Conservation (phyloP, 2,329 filamentous ascomycete genomes). For the Tolypocladium inflatum region DNA sequence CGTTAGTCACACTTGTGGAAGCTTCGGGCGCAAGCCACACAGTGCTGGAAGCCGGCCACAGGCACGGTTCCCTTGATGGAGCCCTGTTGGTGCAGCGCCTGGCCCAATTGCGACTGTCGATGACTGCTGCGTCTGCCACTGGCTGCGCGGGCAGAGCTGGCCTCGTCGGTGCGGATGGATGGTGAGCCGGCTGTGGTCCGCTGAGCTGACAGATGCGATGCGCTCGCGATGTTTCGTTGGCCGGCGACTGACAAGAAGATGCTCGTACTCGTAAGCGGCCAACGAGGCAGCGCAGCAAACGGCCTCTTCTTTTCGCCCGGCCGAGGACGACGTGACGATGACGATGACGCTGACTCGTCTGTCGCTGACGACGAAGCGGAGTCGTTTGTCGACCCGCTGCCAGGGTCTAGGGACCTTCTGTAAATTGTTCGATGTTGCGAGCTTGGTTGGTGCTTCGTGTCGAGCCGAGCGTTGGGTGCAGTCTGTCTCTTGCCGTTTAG, state of each 20-base stretch:
- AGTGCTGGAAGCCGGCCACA: conserved; percentile 6
- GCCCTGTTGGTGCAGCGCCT: background rate
- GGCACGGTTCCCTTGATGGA: conserved; percentile 5
- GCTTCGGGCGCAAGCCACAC: conserved; percentile 10
- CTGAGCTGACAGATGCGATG: background rate
- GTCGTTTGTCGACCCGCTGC: background rate
- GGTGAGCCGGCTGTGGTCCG: background rate
- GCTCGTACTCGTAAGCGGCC: background rate
- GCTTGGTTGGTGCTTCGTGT: background rate
- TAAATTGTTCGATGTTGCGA: background rate
- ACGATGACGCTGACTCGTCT: background rate
- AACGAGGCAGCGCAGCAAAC: background rate
- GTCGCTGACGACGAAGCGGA: background rate
- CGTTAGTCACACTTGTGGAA: conserved; percentile 3
- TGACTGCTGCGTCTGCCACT: background rate
- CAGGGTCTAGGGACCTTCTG: background rate
- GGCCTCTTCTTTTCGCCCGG: background rate
- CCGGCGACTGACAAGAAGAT: background rate
- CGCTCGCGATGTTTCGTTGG: background rate
- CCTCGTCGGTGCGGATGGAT: background rate
- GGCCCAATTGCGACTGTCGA: background rate
- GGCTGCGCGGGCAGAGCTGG: background rate
- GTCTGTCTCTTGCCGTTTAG: background rate
- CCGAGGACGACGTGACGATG: too few species aligned
- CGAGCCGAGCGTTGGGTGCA: background rate